Base-by-base conservation (phyloP, 345 rosid species). In the Heritiera littoralis region DNA sequence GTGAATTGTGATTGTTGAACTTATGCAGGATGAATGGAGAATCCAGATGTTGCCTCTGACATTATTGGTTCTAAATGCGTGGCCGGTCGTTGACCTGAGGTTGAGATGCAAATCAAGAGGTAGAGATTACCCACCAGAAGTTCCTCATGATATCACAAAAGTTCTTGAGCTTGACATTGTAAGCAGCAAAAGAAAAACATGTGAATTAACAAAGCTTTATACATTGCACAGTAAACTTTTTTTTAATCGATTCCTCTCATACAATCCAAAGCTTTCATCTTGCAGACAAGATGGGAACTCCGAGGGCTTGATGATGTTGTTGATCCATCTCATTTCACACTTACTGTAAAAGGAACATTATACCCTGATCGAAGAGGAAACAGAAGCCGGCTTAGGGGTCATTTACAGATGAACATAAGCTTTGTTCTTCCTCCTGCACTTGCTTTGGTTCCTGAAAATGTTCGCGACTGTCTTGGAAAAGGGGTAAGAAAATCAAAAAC, bases 51-150 rank as follows among this genome's bases (percentile, higher is more conserved):
- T 93, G 81, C 98, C 98, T 8, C 86, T 93, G 67, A 84, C 84
- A 28, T 92, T 92, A 76, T 79, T 92, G 76, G 89, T 89, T 78
- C 83, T 90, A 7, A 92, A 91, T 0, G 97, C 89, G 12, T 82
- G 88, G 86, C 95, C 98, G 10, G 88, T 85, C 9, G 91, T 95
- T 1, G 98, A 95, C 84, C 88, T 93, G 98, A 86, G 92, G 66
- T 73, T 93, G 83, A 88, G 89, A 69, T 90, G 88, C 84, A 90
- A 83, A 88, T 72, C 89, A 41, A 88, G 76, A 76, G 94, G 93
- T 65, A 85, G 76, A 66, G 92, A 90, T 87, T 95, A 93, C 81
- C 98, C 92, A 0, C 84, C 88, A 13, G 83, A 77, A 45, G 86
- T 94, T 70, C 97, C 97, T 58, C 74, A 5, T 51, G 85, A 88